Base-by-base conservation (phyloP, 164 flowering plant species). In the Litsea cubeba region DNA sequence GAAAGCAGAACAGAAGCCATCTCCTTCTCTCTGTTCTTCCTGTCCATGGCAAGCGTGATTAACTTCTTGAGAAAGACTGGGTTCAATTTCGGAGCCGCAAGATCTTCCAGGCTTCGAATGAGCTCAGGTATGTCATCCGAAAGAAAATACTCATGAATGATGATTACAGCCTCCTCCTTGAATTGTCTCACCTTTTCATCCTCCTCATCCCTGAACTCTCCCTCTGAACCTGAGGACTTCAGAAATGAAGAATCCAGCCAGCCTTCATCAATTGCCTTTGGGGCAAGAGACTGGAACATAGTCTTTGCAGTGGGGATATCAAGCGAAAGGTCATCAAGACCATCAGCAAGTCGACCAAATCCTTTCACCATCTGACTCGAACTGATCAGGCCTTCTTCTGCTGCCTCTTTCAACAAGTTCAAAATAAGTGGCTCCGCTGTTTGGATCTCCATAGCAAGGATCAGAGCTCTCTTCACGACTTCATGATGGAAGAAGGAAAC, bases 281-380 rank as follows among this genome's bases (percentile, higher is more conserved):
- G 87, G 25, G 90, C 92, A 69, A 93, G 69, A 0, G 84, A 83
- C 50, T 83, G 81, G 77, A 90, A 95, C 83, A 82, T 73, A 30
- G 81, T 25, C 74, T 87, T 93, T n/a, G 99, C 99, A 57, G 91
- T 80, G 65, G 99, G 99, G 60, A 95, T 89, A 75, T 95, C 99
- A 68, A 95, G 97, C 30, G 97, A 91, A 69, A 95, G 98, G 76
- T 95, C 98, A 77, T 95, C 97, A 30, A 95, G 95, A 81, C 92
- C 88, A 81, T 92, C 99, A 32, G 82, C 85, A 69, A 95, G 81
- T 57, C 99, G 86, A 76, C 88, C 76, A 78, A 95, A 95, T 18
- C 99, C 99, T 70, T 95, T 95, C 3, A 74, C 77, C 97, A 93
- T 92, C 81, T 95, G 99, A 76, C 98, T 95, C 5, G 97, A 90